Evolutionary conservation across 1,284 basidiomycete species (phyloP).

Genomic region (Hemileia vastatrix): DNA sequence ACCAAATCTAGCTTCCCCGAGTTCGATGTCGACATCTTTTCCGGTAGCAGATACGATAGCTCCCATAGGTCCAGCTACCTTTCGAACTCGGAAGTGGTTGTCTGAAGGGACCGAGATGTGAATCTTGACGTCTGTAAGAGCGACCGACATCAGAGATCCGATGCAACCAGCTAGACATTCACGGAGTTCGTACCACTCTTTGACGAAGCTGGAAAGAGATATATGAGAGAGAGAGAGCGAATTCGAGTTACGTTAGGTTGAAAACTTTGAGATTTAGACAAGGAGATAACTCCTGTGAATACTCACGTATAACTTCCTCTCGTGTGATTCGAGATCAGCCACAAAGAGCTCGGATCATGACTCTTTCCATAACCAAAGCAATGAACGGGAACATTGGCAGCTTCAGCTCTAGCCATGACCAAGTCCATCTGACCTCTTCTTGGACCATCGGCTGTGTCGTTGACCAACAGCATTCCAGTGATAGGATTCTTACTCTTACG

Average conservation of each 20-base stretch:
- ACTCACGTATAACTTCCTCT: constrained; percentile 95
- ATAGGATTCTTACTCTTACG: constrained; percentile 81
- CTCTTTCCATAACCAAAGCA: constrained; percentile 91
- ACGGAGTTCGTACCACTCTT: constrained; percentile 39
- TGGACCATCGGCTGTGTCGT: constrained; percentile 79
- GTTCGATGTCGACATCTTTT: constrained; percentile 83
- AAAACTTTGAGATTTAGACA: not conserved
- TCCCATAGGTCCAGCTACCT: constrained; percentile 72
- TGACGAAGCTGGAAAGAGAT: constrained; percentile 27
- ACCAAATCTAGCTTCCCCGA: constrained; percentile 83
- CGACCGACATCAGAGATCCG: constrained; percentile 60
- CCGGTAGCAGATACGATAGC: constrained; percentile 76
- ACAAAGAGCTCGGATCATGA: constrained; percentile 90
- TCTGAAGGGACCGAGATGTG: constrained; percentile 79
- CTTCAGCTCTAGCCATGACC: constrained; percentile 87
- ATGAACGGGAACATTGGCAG: constrained; percentile 82
- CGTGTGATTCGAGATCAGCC: constrained; percentile 97
- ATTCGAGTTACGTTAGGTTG: not conserved
- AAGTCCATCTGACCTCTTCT: constrained; percentile 98
- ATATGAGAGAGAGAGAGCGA: not conserved
- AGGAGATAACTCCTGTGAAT: not conserved
- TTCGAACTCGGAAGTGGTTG: constrained; percentile 70
- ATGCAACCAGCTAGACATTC: constrained; percentile 38
- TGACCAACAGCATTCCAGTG: constrained; percentile 81
- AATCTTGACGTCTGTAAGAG: constrained; percentile 75